Conservation (phyloP, 371 early-diverging fungal genomes). For the Mortierella sp. region DNA sequence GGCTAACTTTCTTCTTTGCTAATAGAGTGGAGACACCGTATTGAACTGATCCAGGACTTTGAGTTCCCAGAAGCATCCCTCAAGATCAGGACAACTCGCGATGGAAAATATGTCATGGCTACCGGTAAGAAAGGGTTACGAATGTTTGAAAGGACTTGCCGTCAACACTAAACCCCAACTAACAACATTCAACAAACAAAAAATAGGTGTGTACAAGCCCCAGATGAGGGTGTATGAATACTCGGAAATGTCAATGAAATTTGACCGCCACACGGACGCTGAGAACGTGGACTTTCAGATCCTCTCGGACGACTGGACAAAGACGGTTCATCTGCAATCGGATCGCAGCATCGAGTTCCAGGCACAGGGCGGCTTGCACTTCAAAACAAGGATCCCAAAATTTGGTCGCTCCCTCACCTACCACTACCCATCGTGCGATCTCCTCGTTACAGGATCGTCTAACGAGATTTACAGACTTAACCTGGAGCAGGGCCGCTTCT, state of each 20-base stretch:
- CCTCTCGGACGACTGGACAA: slow-evolving; percentile 98
- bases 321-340: slow-evolving; percentile 91
- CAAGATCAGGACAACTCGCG: slow-evolving; percentile 86
- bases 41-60: slow-evolving; percentile 97
- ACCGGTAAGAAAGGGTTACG: slow-evolving; percentile 73
- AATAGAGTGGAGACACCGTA: slow-evolving; percentile 88
- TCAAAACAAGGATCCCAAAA: slow-evolving; percentile 95
- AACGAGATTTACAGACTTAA: slow-evolving; percentile 94
- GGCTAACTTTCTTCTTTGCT: neutral
- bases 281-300: slow-evolving; percentile 96
- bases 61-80: slow-evolving; percentile 98
- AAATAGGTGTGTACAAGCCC: slow-evolving; percentile 94
- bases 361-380: slow-evolving; percentile 95
- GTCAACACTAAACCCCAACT: neutral
- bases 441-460: slow-evolving; percentile 87
- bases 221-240: slow-evolving; percentile 97
- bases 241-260: slow-evolving; percentile 94
- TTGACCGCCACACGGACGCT: slow-evolving; percentile 96
- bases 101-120: slow-evolving; percentile 91
- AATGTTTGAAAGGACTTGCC: slow-evolving; percentile 8
- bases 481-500: slow-evolving; percentile 96
- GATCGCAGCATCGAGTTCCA: slow-evolving; percentile 98
- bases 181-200: neutral
- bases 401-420: slow-evolving; percentile 95
- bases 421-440: slow-evolving; percentile 93